Evolutionary conservation across 1,284 basidiomycete genomes (phyloP), one percentile per base, ranked within the genome.

Genomic region (Heterobasidion occidentale): DNA sequence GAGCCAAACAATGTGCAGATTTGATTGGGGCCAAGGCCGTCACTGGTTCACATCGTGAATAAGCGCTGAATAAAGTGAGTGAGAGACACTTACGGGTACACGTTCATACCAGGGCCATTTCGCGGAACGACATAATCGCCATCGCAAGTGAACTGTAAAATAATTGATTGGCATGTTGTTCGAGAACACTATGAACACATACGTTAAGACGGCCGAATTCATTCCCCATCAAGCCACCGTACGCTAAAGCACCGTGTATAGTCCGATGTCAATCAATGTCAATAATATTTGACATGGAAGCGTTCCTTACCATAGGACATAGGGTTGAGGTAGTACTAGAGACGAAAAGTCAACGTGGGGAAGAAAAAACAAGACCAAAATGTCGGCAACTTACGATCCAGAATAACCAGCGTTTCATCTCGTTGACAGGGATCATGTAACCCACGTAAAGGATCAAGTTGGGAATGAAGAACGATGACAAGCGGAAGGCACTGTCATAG

Each of bases 331-430:
- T 91, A 88, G 64, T 80, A 87, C 83, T 86, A 45, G 8, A 51
- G 14, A 53, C 11, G 9, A 12, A n/a, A 7, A 19, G 36, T 48
- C 33, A 47, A 35, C 7, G 38, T n/a, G 15, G 7, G 38, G 46
- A 19, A 19, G n/a, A 50, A 17, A 11, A 35, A 14, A 11, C 19
- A 36, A 17, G 33, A 46, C 14, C 36, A 52, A 45, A 9, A 33
- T 9, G 35, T 9, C 27, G 20, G 9, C 2, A 3, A 75, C 79
- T 65, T 63, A 84, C 84, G 48, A 92, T 83, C 91, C 92, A 94
- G 75, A 90, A 92, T 15, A 94, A 68, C 92, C 92, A 95, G 53
- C 89, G 74, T 68, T 92, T 88, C 91, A 95, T 93, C 57, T 80
- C 75, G 60, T 79, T 77, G 8, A 85, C 78, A 1, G 87, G 87